Percentiles rank a stretch among this genome's conserved stretches.
These are phyloP conservation scores for Mycena amicta DNA, from an alignment of 768 basidiomycete genomes.

Conservation along the genomic window DNA sequence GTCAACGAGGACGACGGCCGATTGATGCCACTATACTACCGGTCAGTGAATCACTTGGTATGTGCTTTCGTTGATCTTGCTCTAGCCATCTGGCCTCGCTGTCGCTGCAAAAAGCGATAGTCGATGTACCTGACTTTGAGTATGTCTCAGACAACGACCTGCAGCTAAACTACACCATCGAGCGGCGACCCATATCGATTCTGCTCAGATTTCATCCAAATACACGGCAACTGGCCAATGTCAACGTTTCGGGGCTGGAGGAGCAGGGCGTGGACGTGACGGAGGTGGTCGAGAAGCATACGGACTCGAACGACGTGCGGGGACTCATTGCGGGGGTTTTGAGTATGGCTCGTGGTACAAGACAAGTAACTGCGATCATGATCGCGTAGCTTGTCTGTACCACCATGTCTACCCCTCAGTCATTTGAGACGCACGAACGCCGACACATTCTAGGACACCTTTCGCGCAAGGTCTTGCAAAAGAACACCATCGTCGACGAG, in stretches of 20 bases:
- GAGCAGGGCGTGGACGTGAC: constrained; percentile 55
- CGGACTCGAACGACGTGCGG: constrained; percentile 65
- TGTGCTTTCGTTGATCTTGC: background rate
- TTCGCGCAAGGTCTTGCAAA: background rate
- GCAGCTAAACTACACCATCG: constrained; percentile 63
- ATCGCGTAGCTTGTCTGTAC: too few species aligned
- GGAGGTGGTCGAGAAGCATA: constrained; percentile 62
- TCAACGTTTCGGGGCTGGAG: constrained; percentile 53
- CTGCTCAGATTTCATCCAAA: constrained; percentile 71
- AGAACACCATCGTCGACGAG: background rate
- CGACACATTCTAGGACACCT: background rate
- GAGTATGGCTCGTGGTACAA: constrained; percentile 49
- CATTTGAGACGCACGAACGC: background rate
- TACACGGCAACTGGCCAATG: constrained; percentile 65
- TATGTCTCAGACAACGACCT: constrained; percentile 77
- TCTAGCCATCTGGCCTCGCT: constrained; percentile 69
- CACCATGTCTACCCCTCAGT: background rate
- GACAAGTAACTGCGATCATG: too few species aligned
- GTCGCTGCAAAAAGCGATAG: constrained; percentile 61
- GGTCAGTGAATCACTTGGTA: constrained; percentile 43
- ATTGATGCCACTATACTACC: constrained; percentile 67
- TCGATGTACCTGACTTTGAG: constrained; percentile 60
- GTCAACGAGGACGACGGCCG: constrained; percentile 67
- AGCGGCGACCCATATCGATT: constrained; percentile 47
- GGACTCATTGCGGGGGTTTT: constrained; percentile 66